phyloP scores from a whole-genome alignment of 2,329 filamentous ascomycete species.

The Cladophialophora yegresii region DNA sequence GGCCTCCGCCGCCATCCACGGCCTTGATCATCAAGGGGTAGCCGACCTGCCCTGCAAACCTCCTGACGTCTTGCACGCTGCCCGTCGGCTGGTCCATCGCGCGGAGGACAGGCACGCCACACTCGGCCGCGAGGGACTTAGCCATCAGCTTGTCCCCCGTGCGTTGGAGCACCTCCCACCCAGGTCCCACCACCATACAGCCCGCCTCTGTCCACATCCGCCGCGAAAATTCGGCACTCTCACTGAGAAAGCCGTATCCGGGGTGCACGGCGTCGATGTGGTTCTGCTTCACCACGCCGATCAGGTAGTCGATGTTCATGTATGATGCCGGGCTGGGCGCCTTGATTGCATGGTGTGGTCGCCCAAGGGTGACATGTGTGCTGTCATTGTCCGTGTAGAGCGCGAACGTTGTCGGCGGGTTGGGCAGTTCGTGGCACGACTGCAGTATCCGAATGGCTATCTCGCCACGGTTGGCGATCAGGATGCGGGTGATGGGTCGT shows the following conservation, averaged over 20 bases:
- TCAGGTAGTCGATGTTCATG: conserved; percentile 49
- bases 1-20: conserved; percentile 64
- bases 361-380: conserved; percentile 54
- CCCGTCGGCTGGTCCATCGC: conserved; percentile 52
- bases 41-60: conserved; percentile 61
- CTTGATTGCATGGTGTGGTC: conserved; percentile 54
- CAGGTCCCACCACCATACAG: conserved; percentile 57
- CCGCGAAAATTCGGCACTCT: conserved; percentile 52
- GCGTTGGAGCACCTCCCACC: conserved; percentile 58
- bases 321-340: conserved; percentile 54
- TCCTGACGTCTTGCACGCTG: conserved; percentile 46
- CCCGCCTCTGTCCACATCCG: conserved; percentile 54
- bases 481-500: conserved; percentile 52
- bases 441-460: conserved; percentile 63
- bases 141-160: conserved; percentile 61
- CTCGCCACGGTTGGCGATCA: conserved; percentile 58
- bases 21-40: conserved; percentile 65
- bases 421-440: conserved; percentile 59
- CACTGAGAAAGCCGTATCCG: conserved; percentile 65
- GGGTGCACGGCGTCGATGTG: conserved; percentile 60
- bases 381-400: conserved; percentile 59
- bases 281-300: conserved; percentile 44
- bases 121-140: conserved; percentile 54
- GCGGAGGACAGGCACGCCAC: conserved; percentile 55
- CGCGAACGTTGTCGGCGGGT: conserved; percentile 55